Evolutionary conservation across 208 protist species (phyloP).

Genomic region (Angomonas desouzai): DNA sequence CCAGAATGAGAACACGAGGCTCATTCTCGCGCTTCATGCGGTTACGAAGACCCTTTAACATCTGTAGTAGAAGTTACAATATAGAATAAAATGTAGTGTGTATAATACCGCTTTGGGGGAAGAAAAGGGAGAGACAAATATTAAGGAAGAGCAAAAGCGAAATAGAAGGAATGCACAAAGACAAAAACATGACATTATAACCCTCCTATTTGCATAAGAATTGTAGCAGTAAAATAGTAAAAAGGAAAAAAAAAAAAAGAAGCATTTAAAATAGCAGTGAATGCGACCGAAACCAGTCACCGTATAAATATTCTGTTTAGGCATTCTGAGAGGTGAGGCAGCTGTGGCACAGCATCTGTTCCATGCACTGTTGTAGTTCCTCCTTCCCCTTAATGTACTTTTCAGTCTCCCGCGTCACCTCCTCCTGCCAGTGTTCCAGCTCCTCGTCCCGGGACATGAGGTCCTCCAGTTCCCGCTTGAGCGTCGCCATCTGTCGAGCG

Average conservation of each 20-base stretch:
- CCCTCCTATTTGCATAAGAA: too few species aligned
- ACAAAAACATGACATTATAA: conserved; percentile 9
- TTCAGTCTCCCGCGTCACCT: background rate
- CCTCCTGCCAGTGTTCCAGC: conserved; percentile 20
- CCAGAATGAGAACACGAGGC: conserved; percentile 93
- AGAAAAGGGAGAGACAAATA: conserved; percentile 8
- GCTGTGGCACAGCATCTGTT: background rate
- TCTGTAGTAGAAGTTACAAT: conserved; percentile 14
- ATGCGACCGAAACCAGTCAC: too few species aligned
- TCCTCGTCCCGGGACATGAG: conserved; percentile 27
- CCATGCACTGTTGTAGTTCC: conserved; percentile 21
- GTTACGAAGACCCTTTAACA: conserved; percentile 83
- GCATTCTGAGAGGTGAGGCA: too few species aligned
- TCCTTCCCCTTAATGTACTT: background rate
- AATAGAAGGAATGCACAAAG: background rate
- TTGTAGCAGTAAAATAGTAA: conserved; percentile 4
- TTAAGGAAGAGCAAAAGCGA: background rate
- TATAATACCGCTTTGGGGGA: background rate
- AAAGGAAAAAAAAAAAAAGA: conserved; percentile 10
- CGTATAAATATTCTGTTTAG: too few species aligned
- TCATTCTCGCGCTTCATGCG: conserved; percentile 90
- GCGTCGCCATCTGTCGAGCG: conserved; percentile 17
- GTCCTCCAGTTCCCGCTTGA: conserved; percentile 60
- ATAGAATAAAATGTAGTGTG: too few species aligned
- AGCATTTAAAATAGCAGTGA: too few species aligned